Base-by-base conservation (phyloP, 257 asterid species). In the Dorcoceras hygrometricum region DNA sequence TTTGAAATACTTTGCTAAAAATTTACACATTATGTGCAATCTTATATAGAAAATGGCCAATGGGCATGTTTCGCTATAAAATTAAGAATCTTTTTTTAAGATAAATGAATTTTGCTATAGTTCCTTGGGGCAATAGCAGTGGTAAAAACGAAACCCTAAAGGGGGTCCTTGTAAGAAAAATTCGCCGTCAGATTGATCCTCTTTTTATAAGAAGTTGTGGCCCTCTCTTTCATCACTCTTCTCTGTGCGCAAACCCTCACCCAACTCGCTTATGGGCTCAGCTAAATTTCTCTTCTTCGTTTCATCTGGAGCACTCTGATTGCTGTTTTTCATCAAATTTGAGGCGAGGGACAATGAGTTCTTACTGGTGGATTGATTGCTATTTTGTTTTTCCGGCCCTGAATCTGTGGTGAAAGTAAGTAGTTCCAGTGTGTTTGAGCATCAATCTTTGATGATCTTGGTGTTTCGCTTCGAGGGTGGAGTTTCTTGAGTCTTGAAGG, bases 171-270 rank as follows among this genome's bases (percentile, higher is more conserved):
- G 89, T 78, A 61, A 76, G 82, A 82, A 76, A 77, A 71, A 83
- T 80, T 85, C 87, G 97, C 97, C 95, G 97, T 93, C 90, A 80
- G 79, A 73, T 76, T 81, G 80, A 80, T 80, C 78, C 22, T 57
- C 48, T 62, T 71, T 57, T 74, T 73, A 71, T 75, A 76, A 65
- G 54, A 14, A 14, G 76, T 71, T 54, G 55, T 31, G 54, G 72
- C 76, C 72, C 59, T 46, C 22, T 46, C 54, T 46, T 16, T 46
- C 54, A 46, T 12, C 54, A 14, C 54, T 46, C 54, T 18, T 16
- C 20, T 18, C 1, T 46, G 54, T 65, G 56, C 62, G 65, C 71
- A 74, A 67, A 67, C 80, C 68, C 77, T 70, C 64, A 24, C 56
- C 66, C 65, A 59, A 62, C 54, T 39, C 64, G 51, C 68, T 71